These are phyloP conservation scores for Candida sithepensis DNA, from an alignment of 805 yeast genomes.

Conservation along the genomic window DNA sequence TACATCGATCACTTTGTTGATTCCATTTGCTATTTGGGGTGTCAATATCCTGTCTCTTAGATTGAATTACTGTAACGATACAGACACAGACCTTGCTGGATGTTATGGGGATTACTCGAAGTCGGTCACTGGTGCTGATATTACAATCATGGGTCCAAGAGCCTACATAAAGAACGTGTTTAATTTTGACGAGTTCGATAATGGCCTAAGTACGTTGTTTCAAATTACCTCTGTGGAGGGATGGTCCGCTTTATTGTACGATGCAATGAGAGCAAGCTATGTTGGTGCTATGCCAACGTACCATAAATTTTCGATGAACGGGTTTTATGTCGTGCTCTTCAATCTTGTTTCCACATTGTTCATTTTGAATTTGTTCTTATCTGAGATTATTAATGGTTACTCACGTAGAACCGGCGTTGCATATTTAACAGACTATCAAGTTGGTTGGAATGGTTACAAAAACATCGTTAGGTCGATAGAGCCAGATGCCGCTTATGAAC, in stretches of 20 bases:
- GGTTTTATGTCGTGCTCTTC: constrained; percentile 61
- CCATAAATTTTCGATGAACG: constrained; percentile 61
- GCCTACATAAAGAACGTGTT: constrained; percentile 55
- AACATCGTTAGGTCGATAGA: constrained; percentile 53
- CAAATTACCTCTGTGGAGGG: constrained; percentile 84
- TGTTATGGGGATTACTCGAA: constrained; percentile 61
- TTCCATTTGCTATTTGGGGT: constrained; percentile 89
- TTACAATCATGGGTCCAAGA: constrained; percentile 71
- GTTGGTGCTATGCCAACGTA: constrained; percentile 49
- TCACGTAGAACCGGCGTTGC: constrained; percentile 75
- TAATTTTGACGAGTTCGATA: constrained; percentile 58
- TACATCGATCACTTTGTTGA: constrained; percentile 59
- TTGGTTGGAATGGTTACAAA: constrained; percentile 75
- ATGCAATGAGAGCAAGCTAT: constrained; percentile 68
- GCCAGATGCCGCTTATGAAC: constrained; percentile 44
- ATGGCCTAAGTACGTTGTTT: constrained; percentile 62
- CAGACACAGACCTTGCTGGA: constrained; percentile 28
- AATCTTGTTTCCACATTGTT: constrained; percentile 73
- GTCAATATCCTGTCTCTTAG: constrained; percentile 67
- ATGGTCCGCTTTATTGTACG: constrained; percentile 70
- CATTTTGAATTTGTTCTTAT: constrained; percentile 75
- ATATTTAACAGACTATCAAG: constrained; percentile 70
- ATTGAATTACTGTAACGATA: constrained; percentile 65
- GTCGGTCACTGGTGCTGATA: constrained; percentile 44
- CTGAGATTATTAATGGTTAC: constrained; percentile 79